Evolutionary conservation across 2,329 filamentous ascomycete genomes (phyloP), one percentile per base, ranked within the genome.

Genomic region (Aspergillus carbonarius): DNA sequence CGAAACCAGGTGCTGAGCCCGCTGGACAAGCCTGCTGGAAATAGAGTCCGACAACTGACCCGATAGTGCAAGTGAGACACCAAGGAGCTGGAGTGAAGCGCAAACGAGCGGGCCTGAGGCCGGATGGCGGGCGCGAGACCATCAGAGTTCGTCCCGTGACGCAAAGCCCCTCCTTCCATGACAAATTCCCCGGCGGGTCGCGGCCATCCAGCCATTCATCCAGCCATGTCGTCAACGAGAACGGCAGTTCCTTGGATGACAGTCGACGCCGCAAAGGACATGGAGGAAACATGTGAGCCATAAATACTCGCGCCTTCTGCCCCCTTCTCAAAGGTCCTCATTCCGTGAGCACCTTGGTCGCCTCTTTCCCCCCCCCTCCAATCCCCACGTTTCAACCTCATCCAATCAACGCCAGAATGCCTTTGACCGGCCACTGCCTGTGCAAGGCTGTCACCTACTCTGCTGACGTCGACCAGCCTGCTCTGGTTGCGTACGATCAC

Each of bases 401-500:
- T 48, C 30, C 50, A 51, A 60, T 50, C 35, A 52, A 51, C 9
- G 18, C 59, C 77, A 85, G 63, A 62, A 89, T 89, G 87, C 78
- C 82, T 83, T 81, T 89, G 72, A 81, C 82, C 55, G 87, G 87
- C 74, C 86, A 89, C 82, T 89, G 87, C 73, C 85, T 89, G 64
- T 89, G 87, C 82, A 86, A 86, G 73, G 82, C 84, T 68, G 84
- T 89, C 76, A 89, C 87, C 71, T 92, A 91, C 82, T 82, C 82
- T 70, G 81, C 82, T 65, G 73, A 84, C 62, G 68, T 73, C 60
- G 78, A 78, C 17, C 59, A 61, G 15, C 75, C 78, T 10, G 60
- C 72, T 9, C 37, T 74, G 13, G 77, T 83, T 53, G 87, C 83
- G 63, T 89, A 89, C 73, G 88, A 89, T 71, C 87, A 89, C 79